Evolutionary conservation across 2,329 filamentous ascomycete genomes (phyloP), one percentile per base, ranked within the genome.

Genomic region (Colletotrichum lupini): DNA sequence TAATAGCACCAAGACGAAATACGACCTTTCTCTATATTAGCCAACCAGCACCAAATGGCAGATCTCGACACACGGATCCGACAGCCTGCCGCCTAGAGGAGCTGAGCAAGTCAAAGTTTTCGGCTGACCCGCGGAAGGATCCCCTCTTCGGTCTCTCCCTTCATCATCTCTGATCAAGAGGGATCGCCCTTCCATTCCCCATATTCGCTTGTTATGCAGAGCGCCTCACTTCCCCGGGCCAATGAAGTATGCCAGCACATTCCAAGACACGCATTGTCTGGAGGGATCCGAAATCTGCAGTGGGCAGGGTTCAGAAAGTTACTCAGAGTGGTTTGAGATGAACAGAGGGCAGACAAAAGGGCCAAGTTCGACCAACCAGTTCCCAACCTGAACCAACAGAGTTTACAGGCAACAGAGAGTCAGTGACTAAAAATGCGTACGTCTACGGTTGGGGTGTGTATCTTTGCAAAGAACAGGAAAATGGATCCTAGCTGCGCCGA

Each of bases 321-420:
- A 42, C 58, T 37, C 37, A 61, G 26, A 61, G 32, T 61, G 37
- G 58, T 61, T 28, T 28, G 37, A 61, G 58, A 61, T 61, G 58
- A 61, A n/a, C 6, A 28, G 26, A 61, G 24, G 35, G n/a, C 32
- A 24, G 42, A 35, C 58, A 22, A 61, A 19, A 28, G 55, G 19
- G 42, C 19, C 42, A 22, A 49, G 19, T 49, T 22, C 12, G 16
- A 49, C 42, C 37, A 42, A 42, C 37, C 16, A 42, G 16, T 42
- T 42, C 37, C 37, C 37, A 42, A 42, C 14, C 37, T 42, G 37
- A 60, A 26, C 32, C 35, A 42, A 42, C 11, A 26, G 24, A 37
- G 12, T n/a, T 26, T 22, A 42, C 14, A 42, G 37, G 37, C 16
- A 19, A 19, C 16, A 42, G 37, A 42, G 37, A 42, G 37, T 19